These are phyloP conservation scores for Terana coerulea DNA, from an alignment of 768 basidiomycete species.

Conservation along the genomic window DNA sequence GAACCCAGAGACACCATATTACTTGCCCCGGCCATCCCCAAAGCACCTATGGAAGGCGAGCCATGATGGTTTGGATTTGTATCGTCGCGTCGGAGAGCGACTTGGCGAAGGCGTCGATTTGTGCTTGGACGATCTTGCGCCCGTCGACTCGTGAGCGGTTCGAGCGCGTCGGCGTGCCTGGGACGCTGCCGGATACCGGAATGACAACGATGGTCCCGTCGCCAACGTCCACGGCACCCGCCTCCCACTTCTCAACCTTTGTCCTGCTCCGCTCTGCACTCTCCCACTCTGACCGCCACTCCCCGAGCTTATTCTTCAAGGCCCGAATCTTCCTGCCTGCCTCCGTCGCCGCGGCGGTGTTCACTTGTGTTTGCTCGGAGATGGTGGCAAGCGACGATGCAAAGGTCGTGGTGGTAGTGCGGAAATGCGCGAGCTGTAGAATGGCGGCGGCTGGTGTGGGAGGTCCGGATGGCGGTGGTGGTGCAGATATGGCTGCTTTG, in stretches of 20 bases:
- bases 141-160: slow-evolving; percentile 51
- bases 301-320: slow-evolving; percentile 77
- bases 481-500: slow-evolving; percentile 55
- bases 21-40: no score
- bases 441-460: slow-evolving; percentile 58
- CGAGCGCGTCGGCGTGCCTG: slow-evolving; percentile 16
- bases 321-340: slow-evolving; percentile 84
- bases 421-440: slow-evolving; percentile 65
- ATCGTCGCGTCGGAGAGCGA: slow-evolving; percentile 68
- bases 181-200: slow-evolving; percentile 9
- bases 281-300: slow-evolving; percentile 80
- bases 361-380: slow-evolving; percentile 87
- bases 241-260: slow-evolving; percentile 80
- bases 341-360: slow-evolving; percentile 79
- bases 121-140: slow-evolving; percentile 70
- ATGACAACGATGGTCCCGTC: slow-evolving; percentile 25
- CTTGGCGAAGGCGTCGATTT: slow-evolving; percentile 69
- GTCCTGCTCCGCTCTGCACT: slow-evolving; percentile 76
- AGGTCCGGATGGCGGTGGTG: slow-evolving; percentile 45
- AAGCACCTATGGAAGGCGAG: slow-evolving; percentile 51
- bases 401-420: slow-evolving; percentile 70
- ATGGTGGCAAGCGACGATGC: slow-evolving; percentile 71
- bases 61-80: slow-evolving; percentile 83
- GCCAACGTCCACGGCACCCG: slow-evolving; percentile 43
- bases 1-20: slow-evolving; percentile 1